Evolutionary conservation across 345 rosid genomes (phyloP), one percentile per base, ranked within the genome.

Genomic region (Psidium guajava): DNA sequence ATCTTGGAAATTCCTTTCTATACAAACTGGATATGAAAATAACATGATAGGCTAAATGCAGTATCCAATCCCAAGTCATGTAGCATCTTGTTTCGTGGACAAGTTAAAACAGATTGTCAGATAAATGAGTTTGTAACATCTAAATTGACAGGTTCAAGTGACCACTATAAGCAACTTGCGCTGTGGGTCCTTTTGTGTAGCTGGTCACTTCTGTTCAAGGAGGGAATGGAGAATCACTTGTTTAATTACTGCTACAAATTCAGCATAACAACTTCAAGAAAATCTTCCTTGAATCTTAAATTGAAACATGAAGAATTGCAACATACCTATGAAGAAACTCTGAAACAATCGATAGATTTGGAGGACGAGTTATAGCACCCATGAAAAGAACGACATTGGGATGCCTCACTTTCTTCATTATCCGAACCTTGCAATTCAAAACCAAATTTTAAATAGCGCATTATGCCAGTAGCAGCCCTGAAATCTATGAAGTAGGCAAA

Each of bases 341-440:
- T 69, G 98, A 93, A 52, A 96, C 90, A 86, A 96, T 96, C 51
- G 99, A 96, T 90, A 96, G 97, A 92, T 94, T 93, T 75, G 99
- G 99, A 58, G 95, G 89, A 80, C 98, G 96, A 61, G 98, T 95
- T 86, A 96, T 94, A 86, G 98, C 98, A 90, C 99, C 99, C 99
- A 96, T 96, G 94, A 95, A 96, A 87, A 96, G 99, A 91, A 96
- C 99, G 64, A 96, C 98, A 89, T 96, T 96, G 40, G 99, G 99
- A 92, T 96, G 99, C 87, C 98, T 92, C 73, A 93, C 87, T 86
- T 92, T 93, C 89, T 89, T 92, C 99, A 96, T 96, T 88, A 96
- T 92, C 82, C 92, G 90, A 75, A 96, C 94, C 99, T 96, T 86
- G 81, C 80, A 83, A 84, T 54, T 59, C 20, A 80, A 32, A 47